Percentiles rank a stretch among this genome's conserved stretches.
phyloP scores from a whole-genome alignment of 2,329 filamentous ascomycete genomes.

The Colletotrichum brevisporum region DNA sequence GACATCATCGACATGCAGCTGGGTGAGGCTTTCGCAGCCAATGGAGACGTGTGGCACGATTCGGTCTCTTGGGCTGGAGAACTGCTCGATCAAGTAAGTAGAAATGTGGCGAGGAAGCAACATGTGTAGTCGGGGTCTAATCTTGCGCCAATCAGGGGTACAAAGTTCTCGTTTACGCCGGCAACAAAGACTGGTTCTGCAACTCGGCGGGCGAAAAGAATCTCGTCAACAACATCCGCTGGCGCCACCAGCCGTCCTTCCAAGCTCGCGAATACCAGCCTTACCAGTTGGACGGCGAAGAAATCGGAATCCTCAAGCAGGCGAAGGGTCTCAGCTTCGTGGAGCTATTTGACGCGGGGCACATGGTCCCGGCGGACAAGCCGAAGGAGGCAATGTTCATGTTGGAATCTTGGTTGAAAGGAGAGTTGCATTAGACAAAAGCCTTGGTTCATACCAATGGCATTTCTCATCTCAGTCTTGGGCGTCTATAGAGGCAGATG shows the following conservation, averaged over 20 bases:
- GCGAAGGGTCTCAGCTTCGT: constrained; percentile 1
- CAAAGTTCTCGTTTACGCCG: constrained; percentile 13
- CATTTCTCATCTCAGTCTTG: not conserved
- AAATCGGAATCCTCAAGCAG: not conserved
- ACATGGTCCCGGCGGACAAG: constrained; percentile 24
- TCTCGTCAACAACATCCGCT: constrained; percentile 16
- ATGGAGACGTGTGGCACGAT: not conserved
- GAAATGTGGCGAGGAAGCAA: too few relatives aligned
- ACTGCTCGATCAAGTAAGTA: constrained; percentile 7
- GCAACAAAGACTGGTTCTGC: constrained; percentile 28
- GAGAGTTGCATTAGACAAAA: not conserved
- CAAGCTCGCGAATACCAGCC: not conserved
- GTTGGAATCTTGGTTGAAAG: constrained; percentile 2
- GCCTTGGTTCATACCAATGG: not conserved
- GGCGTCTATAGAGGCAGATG: not conserved
- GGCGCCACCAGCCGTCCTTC: constrained; percentile 15
- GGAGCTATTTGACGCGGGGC: constrained; percentile 17
- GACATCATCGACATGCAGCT: constrained; percentile 4
- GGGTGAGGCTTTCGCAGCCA: not conserved
- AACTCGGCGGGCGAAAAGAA: constrained; percentile 11
- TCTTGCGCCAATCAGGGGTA: constrained; percentile 3
- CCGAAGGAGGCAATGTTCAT: constrained; percentile 7
- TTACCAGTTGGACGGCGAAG: not conserved
- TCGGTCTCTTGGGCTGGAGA: constrained; percentile 4
- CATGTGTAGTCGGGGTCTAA: not conserved